Conservation (phyloP, 2,329 filamentous ascomycete genomes). For the Aspergillus ochraceus region DNA sequence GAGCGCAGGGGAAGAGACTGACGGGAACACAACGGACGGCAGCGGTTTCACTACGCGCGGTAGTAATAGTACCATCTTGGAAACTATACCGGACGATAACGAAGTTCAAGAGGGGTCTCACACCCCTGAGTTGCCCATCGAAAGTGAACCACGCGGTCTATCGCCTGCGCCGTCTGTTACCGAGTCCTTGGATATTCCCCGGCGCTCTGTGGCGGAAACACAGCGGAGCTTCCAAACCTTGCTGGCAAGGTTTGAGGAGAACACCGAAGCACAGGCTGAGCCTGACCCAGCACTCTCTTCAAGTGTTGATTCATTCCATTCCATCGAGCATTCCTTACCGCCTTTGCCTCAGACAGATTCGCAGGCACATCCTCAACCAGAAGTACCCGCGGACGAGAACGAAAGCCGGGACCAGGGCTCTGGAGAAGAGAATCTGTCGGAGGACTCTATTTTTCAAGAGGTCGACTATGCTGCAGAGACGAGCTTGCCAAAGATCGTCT, state of each 20-base stretch:
- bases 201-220: constrained; percentile 29
- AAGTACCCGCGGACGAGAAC: constrained; percentile 11
- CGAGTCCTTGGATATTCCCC: constrained; percentile 10
- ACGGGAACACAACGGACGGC: constrained; percentile 34
- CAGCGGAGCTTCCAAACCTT: constrained; percentile 37
- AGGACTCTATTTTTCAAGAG: constrained; percentile 2
- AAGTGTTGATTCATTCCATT: constrained; percentile 47
- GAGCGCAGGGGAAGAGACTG: constrained; percentile 34
- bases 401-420: not conserved
- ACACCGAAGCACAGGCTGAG: constrained; percentile 26
- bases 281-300: constrained; percentile 34
- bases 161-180: constrained; percentile 7
- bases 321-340: constrained; percentile 27
- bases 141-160: not conserved
- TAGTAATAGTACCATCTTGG: constrained; percentile 25
- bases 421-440: not conserved
- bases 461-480: constrained; percentile 29
- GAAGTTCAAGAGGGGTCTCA: constrained; percentile 6
- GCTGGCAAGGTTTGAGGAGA: constrained; percentile 40
- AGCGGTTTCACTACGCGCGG: constrained; percentile 26
- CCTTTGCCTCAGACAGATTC: constrained; percentile 20
- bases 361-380: constrained; percentile 22
- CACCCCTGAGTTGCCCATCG: not conserved
- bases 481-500: constrained; percentile 5
- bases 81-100: constrained; percentile 23